Percentiles rank a stretch among this genome's conserved stretches.
phyloP scores from a whole-genome alignment of 2,329 filamentous ascomycete species.

The Exophiala calicioides region DNA sequence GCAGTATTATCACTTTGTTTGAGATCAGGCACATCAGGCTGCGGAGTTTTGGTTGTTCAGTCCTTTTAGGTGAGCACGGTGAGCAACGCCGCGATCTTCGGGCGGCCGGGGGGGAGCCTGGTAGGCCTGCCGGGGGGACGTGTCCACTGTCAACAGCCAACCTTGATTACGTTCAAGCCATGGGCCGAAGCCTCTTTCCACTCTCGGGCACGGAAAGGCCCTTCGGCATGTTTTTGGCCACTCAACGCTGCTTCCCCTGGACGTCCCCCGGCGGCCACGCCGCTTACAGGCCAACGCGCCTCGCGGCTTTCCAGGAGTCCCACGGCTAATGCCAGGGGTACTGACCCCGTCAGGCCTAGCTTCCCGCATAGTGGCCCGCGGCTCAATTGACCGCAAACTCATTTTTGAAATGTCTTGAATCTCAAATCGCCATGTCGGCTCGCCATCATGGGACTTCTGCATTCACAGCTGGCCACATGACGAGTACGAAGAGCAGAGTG shows the following conservation, averaged over 20 bases:
- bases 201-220: no score
- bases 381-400: no score
- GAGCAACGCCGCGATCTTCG: conserved; percentile 6
- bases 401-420: no score
- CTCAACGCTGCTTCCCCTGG: no score
- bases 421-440: no score
- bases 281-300: conserved; percentile 6
- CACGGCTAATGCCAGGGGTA: conserved; percentile 24
- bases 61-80: conserved; percentile 3
- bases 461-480: no score
- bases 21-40: conserved; percentile 21
- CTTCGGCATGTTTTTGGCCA: no score
- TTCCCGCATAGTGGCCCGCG: no score
- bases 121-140: neutral
- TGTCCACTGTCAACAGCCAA: neutral
- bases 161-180: neutral
- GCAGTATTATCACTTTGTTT: conserved; percentile 29
- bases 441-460: no score
- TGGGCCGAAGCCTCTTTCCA: neutral
- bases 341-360: neutral
- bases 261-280: no score
- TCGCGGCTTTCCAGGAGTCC: conserved; percentile 3
- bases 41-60: conserved; percentile 7
- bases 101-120: neutral
- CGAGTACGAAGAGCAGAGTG: no score